Evolutionary conservation across 495 filamentous ascomycete species (phyloP), one percentile per base, ranked within the genome.

Genomic region (Neurospora sp.): DNA sequence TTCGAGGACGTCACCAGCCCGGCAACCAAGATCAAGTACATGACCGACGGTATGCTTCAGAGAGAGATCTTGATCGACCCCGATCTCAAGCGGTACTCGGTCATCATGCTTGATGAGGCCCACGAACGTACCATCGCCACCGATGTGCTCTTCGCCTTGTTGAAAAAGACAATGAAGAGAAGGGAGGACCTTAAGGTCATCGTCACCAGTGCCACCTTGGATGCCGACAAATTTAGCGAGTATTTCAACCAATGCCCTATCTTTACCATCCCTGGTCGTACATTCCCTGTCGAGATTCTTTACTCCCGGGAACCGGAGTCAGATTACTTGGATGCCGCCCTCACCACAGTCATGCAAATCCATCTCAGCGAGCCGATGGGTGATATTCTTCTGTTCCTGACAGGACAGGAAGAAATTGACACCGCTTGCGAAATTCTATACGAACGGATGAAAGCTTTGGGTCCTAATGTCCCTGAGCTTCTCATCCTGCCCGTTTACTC

Each of bases 31-130:
- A 98, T 99, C 84, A 98, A 98, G 83, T 99, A 98, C 83, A 98
- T 98, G 94, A 99, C 96, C 14, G 96, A 99, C 75, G 96, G 96
- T 81, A 99, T 98, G 92, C 88, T 99, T 77, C 91, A 98, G 83
- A 85, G 96, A 83, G 96, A 99, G 82, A 93, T 98, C 73, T 85
- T 99, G 18, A 84, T 98, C 39, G 96, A 98, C 78, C 92, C 94
- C 0, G 89, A 94, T 77, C 82, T 98, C 62, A 92, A 88, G 79
- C 89, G 90, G 76, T 99, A 99, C 76, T 94, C 92, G 4, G 93
- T 96, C 72, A 98, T 99, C 77, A 98, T 99, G 93, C 86, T 99
- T 75, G 96, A 99, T 78, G 96, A 99, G 78, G 96, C 96, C 5
- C 96, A 99, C 88, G 96, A 99, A 81, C 89, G 96, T 69, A 98